Base-by-base conservation (phyloP, 2,329 filamentous ascomycete species). In the Phoma sp. region DNA sequence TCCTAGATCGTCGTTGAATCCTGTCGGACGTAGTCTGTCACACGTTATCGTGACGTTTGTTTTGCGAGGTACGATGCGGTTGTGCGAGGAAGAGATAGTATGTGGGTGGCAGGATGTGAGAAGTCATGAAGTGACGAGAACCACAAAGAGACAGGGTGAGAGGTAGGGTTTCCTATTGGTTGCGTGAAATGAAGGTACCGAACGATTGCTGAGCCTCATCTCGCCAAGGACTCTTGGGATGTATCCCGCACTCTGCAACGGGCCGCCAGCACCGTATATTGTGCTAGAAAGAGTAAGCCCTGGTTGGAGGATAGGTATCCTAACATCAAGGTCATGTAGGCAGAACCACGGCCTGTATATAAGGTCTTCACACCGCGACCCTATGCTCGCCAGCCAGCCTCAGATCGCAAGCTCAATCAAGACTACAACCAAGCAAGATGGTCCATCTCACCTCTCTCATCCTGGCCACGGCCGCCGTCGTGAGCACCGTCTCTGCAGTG, bases 381-480 rank as follows among this genome's bases (percentile, higher is more conserved):
- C 2, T 23, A 28, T 25, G 28, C 33, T 25, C 28, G 11, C 39
- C 51, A 48, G 51, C 39, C 33, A 14, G 18, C 38, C 25, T 45
- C 30, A 45, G 20, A n/a, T 26, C 21, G 7, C 38, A 43, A 39
- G 26, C 17, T 36, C 39, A 36, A 20, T 36, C 34, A 20, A 21
- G 17, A 38, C 28, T 29, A 4, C 4, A 29, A 17, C 20, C 51
- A 20, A 23, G 32, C 57, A 65, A 39, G 17, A 68, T 68, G 66
- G 66, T 68, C n/a, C 60, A 64, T 43, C 34, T 68, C 36, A 66
- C 60, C 26, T 59, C 61, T 12, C 53, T 67, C 17, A 46, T 66
- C 36, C 53, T 68, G 50, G 64, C 64, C 12, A 59, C 64, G 17
- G 60, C 60, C 30, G 57, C 63, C 18, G 36, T 65, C 18, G 55